These are phyloP conservation scores for Hydnomerulius pinastri DNA, from an alignment of 768 basidiomycete species.

Conservation along the genomic window DNA sequence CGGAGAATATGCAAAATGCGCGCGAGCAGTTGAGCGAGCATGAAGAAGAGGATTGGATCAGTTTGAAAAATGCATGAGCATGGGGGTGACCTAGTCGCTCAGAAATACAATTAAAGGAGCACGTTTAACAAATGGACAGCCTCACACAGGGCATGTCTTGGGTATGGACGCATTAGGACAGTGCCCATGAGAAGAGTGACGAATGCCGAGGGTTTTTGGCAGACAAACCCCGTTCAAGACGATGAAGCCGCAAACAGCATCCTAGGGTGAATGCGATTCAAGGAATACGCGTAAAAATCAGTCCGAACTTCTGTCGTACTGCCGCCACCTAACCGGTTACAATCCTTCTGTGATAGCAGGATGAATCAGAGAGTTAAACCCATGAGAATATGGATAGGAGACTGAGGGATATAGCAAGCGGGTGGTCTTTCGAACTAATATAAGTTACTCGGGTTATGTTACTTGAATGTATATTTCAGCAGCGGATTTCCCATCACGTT, in stretches of 20 bases:
- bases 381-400: constrained; percentile 1
- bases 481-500: neutral
- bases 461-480: neutral
- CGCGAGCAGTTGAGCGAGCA: constrained; percentile 2
- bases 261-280: neutral
- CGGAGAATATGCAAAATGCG: neutral
- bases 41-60: neutral
- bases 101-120: neutral
- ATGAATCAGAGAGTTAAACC: neutral
- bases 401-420: neutral
- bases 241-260: neutral
- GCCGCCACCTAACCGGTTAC: neutral
- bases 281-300: neutral
- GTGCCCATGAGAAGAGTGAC: constrained; percentile 5
- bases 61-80: neutral
- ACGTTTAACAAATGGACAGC: constrained; percentile 10
- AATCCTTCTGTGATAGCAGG: constrained; percentile 2
- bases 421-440: neutral
- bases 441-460: neutral
- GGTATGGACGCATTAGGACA: neutral
- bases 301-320: neutral
- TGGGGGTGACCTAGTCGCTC: neutral
- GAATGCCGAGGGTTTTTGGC: neutral
- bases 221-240: constrained; percentile 1
- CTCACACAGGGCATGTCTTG: neutral